Evolutionary conservation across 1,139 yeast genomes (phyloP), one percentile per base, ranked within the genome.

Genomic region (Lodderomyces pseudojiufengensis): DNA sequence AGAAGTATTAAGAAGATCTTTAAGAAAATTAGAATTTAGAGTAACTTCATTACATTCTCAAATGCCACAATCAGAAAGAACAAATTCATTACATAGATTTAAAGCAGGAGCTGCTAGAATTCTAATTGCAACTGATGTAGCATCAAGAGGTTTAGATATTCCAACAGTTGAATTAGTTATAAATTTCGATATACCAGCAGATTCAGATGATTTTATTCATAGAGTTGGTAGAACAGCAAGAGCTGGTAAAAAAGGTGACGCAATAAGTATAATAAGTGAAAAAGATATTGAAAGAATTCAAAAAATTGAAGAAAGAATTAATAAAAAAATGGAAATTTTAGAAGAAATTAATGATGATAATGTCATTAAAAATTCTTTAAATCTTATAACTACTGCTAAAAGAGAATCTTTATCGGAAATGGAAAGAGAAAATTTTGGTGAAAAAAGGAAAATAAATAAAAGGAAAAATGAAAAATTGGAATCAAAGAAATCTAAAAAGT

Each of bases 171-270:
- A 81, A 52, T 65, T 90, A 47, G 98, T 94, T 27, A 65, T 94
- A 24, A 92, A 94, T 55, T 92, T 76, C 53, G 98, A 94, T 55
- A 76, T 92, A 25, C 98, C 98, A 4, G 88, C 95, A 4, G 97
- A 92, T 57, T 90, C 98, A 0, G 97, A 92, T 57, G 97, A 90
- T 57, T 94, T 84, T 52, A 86, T 92, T 40, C 99, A 92, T 63
- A 73, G 99, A 57, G 95, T 90, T n/a, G 99, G 99, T 73, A 87
- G 99, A 78, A 92, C 98, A 13, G 99, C 98, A n/a, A 84, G 99
- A 73, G 98, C 98, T 3, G 97, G 97, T 5, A 73, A 95, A 51
- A 65, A 68, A 37, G 76, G 76, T 47, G 67, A 64, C 37, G 62
- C 75, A 4, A 57, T 70, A 3, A 78, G 94, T 10, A 72, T 92